Percentiles rank a stretch among this genome's conserved stretches.
Evolutionary conservation across 2,329 filamentous ascomycete genomes (phyloP).

Genomic region (Pseudocercospora fijiensis): DNA sequence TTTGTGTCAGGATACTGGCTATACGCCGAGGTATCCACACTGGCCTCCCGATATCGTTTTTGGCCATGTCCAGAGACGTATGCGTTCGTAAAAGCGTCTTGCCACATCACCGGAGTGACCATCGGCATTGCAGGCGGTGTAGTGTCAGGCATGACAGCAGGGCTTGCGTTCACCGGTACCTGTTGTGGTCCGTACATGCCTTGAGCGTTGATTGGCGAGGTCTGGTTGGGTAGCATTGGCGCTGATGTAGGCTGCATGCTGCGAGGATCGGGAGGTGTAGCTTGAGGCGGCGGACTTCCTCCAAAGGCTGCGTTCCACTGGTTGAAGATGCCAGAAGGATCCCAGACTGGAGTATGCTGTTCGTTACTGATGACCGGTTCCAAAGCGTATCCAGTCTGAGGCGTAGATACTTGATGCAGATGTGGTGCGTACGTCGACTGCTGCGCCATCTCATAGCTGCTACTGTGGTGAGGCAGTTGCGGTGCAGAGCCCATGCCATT

Average conservation of each 20-base stretch:
- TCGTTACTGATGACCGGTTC: constrained; percentile 34
- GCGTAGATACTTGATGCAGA: constrained; percentile 27
- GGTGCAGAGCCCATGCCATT: constrained; percentile 22
- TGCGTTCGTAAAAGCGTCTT: constrained; percentile 47
- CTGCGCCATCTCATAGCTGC: constrained; percentile 25
- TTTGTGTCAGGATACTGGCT: constrained; percentile 22
- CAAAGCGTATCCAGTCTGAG: constrained; percentile 28
- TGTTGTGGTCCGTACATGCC: constrained; percentile 28
- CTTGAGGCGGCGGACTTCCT: constrained; percentile 54
- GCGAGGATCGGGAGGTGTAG: constrained; percentile 42
- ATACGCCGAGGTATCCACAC: constrained; percentile 30
- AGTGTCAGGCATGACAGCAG: constrained; percentile 22
- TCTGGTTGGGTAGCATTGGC: constrained; percentile 40
- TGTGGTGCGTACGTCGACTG: constrained; percentile 26
- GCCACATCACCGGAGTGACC: constrained; percentile 54
- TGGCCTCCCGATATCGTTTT: constrained; percentile 49
- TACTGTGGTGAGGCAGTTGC: constrained; percentile 23
- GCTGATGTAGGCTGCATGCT: constrained; percentile 27
- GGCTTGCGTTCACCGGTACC: constrained; percentile 21
- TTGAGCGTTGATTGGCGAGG: constrained; percentile 29
- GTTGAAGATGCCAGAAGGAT: constrained; percentile 52
- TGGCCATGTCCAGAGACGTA: constrained; percentile 41
- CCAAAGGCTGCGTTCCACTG: constrained; percentile 96
- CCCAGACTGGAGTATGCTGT: constrained; percentile 35
- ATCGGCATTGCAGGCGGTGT: constrained; percentile 30